A percentile compares a stretch with the other conserved stretches of the same genome.
Conservation (phyloP, 192 early-diverging fungal genomes). For the Entomortierella beljakovae region DNA sequence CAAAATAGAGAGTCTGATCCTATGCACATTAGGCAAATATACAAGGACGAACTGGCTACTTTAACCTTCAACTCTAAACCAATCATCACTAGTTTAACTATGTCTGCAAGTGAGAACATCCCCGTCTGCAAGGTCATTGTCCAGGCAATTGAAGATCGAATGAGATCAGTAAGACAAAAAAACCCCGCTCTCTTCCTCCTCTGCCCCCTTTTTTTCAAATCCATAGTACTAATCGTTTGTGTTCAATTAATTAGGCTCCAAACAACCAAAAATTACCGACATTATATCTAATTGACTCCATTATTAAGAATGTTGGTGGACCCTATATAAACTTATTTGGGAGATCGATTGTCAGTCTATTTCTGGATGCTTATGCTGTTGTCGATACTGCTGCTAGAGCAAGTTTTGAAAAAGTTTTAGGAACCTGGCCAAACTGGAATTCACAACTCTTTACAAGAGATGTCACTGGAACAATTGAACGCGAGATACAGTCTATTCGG, state of each 20-base stretch:
- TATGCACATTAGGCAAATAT: constrained; percentile 64
- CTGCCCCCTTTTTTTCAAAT: constrained; percentile 1
- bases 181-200: background rate
- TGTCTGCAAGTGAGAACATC: constrained; percentile 81
- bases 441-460: constrained; percentile 69
- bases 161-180: constrained; percentile 57
- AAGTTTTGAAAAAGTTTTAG: constrained; percentile 81
- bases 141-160: constrained; percentile 74
- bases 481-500: constrained; percentile 53
- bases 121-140: constrained; percentile 77
- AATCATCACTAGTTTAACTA: constrained; percentile 92
- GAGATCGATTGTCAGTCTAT: constrained; percentile 77
- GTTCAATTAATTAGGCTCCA: constrained; percentile 70
- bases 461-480: constrained; percentile 64
- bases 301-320: constrained; percentile 92
- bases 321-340: constrained; percentile 80
- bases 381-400: constrained; percentile 73
- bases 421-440: constrained; percentile 82
- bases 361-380: constrained; percentile 78
- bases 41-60: constrained; percentile 72
- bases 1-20: constrained; percentile 27
- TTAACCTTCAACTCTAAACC: constrained; percentile 95
- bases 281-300: constrained; percentile 95
- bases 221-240: background rate
- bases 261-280: constrained; percentile 86